A percentile compares a stretch with the other conserved stretches of the same genome.
phyloP scores from a whole-genome alignment of 805 yeast genomes.

The Clavispora santaluciae region DNA sequence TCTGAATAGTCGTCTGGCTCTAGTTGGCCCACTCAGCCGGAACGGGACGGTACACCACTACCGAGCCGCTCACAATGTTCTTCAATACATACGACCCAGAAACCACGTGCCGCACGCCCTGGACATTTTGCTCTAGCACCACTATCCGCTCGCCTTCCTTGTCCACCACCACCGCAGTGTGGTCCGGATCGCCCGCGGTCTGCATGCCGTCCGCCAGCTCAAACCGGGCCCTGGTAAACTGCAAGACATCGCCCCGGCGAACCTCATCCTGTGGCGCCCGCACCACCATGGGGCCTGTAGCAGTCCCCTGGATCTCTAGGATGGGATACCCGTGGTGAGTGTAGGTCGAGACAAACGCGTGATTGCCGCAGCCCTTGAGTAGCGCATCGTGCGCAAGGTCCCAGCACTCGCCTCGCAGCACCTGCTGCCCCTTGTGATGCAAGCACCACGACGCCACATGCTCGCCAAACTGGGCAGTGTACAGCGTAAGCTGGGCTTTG shows the following conservation, averaged over 20 bases:
- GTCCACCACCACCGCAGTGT: slow-evolving; percentile 37
- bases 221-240: slow-evolving; percentile 40
- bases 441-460: slow-evolving; percentile 54
- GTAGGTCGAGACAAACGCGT: slow-evolving; percentile 50
- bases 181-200: slow-evolving; percentile 50
- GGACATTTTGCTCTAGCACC: slow-evolving; percentile 49
- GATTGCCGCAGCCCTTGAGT: slow-evolving; percentile 50
- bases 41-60: slow-evolving; percentile 46
- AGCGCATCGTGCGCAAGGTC: slow-evolving; percentile 54
- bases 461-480: slow-evolving; percentile 41
- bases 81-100: slow-evolving; percentile 34
- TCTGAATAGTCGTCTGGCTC: too few species aligned
- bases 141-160: slow-evolving; percentile 25
- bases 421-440: slow-evolving; percentile 40
- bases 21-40: slow-evolving; percentile 38
- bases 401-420: slow-evolving; percentile 61
- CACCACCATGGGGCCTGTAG: slow-evolving; percentile 12
- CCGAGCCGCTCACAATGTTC: slow-evolving; percentile 37
- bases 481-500: slow-evolving; percentile 26
- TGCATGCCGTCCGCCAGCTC: slow-evolving; percentile 29
- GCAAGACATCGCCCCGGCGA: slow-evolving; percentile 53
- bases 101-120: slow-evolving; percentile 37
- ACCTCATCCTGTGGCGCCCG: slow-evolving; percentile 32
- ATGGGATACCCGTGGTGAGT: slow-evolving; percentile 44
- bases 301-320: slow-evolving; percentile 22